Evolutionary conservation across 2,329 filamentous ascomycete species (phyloP), one percentile per base, ranked within the genome.

Genomic region (Talaromyces sp.): DNA sequence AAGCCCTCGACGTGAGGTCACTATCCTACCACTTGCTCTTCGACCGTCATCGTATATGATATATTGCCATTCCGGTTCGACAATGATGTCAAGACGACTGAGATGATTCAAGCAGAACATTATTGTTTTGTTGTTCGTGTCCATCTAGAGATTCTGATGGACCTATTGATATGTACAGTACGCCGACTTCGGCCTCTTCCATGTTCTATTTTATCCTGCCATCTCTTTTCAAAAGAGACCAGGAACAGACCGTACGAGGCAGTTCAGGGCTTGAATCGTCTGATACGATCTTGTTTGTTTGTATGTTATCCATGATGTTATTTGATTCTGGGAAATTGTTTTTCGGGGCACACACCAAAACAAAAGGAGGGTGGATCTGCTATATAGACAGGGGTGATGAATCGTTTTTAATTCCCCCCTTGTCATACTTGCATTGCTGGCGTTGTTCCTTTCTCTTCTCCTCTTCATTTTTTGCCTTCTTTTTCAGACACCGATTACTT

Each of bases 81-180:
- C 54, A 40, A 39, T 21, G 11, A 25, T 37, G 31, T 46, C 33
- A 28, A 45, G 40, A 46, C 21, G 28, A 46, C 31, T 55, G 33
- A 48, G 11, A 28, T 48, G 25, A 48, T 35, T n/a, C 33, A 33
- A n/a, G 19, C 25, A 35, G 45, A 48, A 35, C 45, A 21, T n/a
- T 8, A 19, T 48, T 35, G 25, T 37, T 35, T 31, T 53, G 22
- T 33, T 36, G 28, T 28, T 55, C 25, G 31, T 55, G 31, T 55
- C 33, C 40, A 46, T 46, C 22, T 15, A 46, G 22, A 43, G 46
- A 43, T 50, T 36, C 17, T 25, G 35, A 39, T 40, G 50, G 36
- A 39, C 22, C 21, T n/a, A 53, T 54, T 54, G 53, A 45, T 46
- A 55, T 55, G 53, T 55, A 55, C 40, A 55, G 53, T 55, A 55